Base-by-base conservation (phyloP, 2,329 filamentous ascomycete genomes). In the Trichophyton rubrum region DNA sequence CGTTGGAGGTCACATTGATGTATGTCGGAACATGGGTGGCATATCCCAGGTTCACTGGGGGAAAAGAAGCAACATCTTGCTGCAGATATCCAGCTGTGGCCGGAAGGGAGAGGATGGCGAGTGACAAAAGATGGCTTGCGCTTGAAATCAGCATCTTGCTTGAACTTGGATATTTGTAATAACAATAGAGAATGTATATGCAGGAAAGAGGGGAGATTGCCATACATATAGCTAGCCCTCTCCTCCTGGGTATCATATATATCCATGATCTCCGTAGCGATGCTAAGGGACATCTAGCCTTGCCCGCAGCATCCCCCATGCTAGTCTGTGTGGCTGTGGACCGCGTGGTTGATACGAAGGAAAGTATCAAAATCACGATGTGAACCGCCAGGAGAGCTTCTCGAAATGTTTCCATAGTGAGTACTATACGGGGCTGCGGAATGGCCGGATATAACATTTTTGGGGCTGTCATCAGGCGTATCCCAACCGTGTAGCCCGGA, bases 11-110 rank as follows among this genome's bases (percentile, higher is more conserved):
- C 35, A 22, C 30, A 27, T 62, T 62, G 20, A 58, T 20, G 22
- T 45, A 61, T 9, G 62, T 58, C 17, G 61, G 49, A 30, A 20
- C 30, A 33, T 65, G 63, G n/a, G 20, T 58, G 20, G 63, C 61
- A 41, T 63, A 65, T n/a, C 62, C 63, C 13, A 65, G 56, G 47
- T 65, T 59, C 35, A 64, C 58, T 33, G 40, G 33, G 15, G 59
- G 62, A 33, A 61, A 63, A n/a, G 9, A 20, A 8, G 33, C 22
- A 15, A 20, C 55, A 57, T 55, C 30, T 33, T 55, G 24, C 9
- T 35, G 24, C 15, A 15, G 51, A 4, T 55, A 38, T 38, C 51
- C 51, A 33, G 51, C 8, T 35, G 30, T n/a, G 6, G 2, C 5
- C 2, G 51, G 33, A n/a, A 55, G 24, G 5, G 15, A 55, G 20